phyloP scores from a whole-genome alignment of 2,329 filamentous ascomycete genomes.

The Verticillium longisporum region DNA sequence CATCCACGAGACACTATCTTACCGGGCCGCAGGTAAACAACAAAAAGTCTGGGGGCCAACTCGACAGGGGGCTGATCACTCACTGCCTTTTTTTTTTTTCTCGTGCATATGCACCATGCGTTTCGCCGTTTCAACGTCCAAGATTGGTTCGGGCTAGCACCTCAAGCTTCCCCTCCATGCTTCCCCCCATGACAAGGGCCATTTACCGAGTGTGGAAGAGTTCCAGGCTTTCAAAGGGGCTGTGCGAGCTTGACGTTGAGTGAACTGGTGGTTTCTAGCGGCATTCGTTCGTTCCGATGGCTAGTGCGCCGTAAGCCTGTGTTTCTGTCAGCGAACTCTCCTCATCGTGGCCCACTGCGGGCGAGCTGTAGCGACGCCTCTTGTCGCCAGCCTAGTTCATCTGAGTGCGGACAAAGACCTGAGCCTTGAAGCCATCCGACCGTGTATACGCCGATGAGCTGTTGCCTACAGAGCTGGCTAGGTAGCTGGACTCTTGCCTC shows the following conservation, averaged over 20 bases:
- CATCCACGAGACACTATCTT: neutral
- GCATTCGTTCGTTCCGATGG: neutral
- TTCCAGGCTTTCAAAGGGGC: neutral
- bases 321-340: neutral
- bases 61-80: neutral
- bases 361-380: no score
- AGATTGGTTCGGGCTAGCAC: neutral
- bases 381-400: no score
- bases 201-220: neutral
- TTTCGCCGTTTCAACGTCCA: neutral
- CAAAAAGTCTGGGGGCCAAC: neutral
- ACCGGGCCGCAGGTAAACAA: neutral
- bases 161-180: neutral
- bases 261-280: neutral
- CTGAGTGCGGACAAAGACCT: no score
- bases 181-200: neutral
- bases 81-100: neutral
- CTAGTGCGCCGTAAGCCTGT: neutral
- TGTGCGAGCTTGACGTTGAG: neutral
- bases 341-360: no score
- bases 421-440: no score
- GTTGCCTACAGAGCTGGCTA: no score
- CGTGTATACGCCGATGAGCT: no score
- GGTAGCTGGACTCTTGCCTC: no score
- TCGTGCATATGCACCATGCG: neutral